These are phyloP conservation scores for Prunus yedoensis DNA, from an alignment of 331 rosid genomes.

Conservation along the genomic window DNA sequence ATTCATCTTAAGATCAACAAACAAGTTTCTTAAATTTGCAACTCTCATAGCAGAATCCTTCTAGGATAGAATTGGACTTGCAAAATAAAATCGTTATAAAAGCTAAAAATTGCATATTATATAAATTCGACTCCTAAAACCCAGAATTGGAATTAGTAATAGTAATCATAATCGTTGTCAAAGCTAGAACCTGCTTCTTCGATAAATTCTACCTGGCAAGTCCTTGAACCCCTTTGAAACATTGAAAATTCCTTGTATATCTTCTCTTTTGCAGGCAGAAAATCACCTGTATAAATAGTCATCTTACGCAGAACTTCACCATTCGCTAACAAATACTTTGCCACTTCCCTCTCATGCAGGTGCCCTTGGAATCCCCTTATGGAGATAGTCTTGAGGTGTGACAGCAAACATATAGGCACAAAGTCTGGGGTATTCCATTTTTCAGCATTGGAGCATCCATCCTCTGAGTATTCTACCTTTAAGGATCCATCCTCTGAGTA, in stretches of 20 bases:
- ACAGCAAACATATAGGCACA: conserved; percentile 4
- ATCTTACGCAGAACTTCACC: neutral
- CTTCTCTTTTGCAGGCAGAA: neutral
- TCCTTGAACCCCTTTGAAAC: neutral
- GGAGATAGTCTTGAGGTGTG: neutral
- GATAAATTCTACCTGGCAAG: neutral
- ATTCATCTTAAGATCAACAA: too few species aligned
- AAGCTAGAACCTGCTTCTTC: neutral
- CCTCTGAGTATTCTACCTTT: neutral
- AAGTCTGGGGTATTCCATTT: neutral
- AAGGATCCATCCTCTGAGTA: neutral
- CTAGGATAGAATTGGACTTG: too few species aligned
- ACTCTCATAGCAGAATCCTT: too few species aligned
- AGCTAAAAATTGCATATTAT: neutral
- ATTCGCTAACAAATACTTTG: neutral
- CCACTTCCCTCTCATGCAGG: conserved; percentile 2
- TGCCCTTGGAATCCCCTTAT: neutral
- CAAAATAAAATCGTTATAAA: neutral
- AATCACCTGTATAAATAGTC: neutral
- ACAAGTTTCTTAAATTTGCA: too few species aligned
- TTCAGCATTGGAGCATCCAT: neutral
- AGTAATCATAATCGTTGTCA: neutral
- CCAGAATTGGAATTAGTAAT: too few species aligned
- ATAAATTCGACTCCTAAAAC: too few species aligned
- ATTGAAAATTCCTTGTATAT: neutral